Evolutionary conservation across 257 asterid species (phyloP), one percentile per base, ranked within the genome.

Genomic region (Jasminum sambac): DNA sequence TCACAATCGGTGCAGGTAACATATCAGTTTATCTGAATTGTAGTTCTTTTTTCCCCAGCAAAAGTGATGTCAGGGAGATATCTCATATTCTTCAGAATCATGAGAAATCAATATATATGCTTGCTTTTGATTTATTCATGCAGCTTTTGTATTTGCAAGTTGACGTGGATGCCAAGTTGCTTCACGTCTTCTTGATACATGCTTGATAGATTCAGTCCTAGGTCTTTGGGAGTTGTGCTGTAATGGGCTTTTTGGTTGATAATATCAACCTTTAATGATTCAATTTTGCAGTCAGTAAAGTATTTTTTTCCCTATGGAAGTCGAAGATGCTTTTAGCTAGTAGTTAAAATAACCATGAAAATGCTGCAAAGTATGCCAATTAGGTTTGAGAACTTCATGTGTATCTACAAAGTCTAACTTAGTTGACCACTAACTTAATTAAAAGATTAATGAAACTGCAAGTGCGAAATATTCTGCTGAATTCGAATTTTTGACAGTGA

Each of bases 1-100:
- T 66, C 99, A 95, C 84, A 95, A 95, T 82, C 79, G 98, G 68
- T 95, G 98, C 97, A 90, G 99, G 98, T 95, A 86, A 79, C 64
- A 76, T 63, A 40, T 50, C 43, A 26, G 37, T 8, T 37, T 5
- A 23, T 59, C 68, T 21, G 67, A 24, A 23, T 23, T 55, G 12
- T 23, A 30, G 4, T 30, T 30, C 36, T 4, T 4, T 30, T 30
- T 30, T 30, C 4, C 4, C 36, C 36, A 30, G 36, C 36, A 30
- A 4, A 30, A 17, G 11, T 48, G 63, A 24, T 14, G 67, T 21
- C 10, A 61, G 8, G 66, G 19, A 64, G 34, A 63, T 43, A 14
- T 13, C 38, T 61, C 24, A 63, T 43, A 14, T 13, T 44, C 12
- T 30, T 58, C 16, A 46, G 57, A 46, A 14, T 17, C 4, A 46